phyloP scores from a whole-genome alignment of 495 filamentous ascomycete genomes.

The Lepidopterella palustris region DNA sequence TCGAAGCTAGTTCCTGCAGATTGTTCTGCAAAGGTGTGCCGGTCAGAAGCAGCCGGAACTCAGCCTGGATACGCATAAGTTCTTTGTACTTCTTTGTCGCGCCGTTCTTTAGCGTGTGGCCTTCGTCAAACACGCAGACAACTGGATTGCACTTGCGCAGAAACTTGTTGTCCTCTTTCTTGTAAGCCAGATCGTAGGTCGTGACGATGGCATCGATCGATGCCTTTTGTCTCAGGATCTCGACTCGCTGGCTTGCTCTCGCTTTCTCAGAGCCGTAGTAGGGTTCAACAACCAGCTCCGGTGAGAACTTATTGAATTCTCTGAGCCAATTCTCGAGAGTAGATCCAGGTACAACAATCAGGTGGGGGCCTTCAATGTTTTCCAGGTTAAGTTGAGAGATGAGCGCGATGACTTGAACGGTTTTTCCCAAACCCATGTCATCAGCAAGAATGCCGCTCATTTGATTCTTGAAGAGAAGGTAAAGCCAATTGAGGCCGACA shows the following conservation, averaged over 20 bases:
- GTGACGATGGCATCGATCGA: conserved; percentile 82
- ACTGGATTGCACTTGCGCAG: conserved; percentile 51
- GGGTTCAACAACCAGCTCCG: conserved; percentile 61
- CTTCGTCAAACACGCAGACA: conserved; percentile 84
- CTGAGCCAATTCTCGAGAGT: conserved; percentile 92
- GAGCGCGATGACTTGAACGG: conserved; percentile 91
- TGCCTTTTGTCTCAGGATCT: conserved; percentile 55
- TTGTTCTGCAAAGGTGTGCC: conserved; percentile 97
- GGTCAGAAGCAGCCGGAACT: conserved; percentile 79
- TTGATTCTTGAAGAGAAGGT: conserved; percentile 66
- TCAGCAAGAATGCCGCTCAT: conserved; percentile 88
- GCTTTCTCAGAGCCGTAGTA: conserved; percentile 69
- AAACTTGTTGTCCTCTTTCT: conserved; percentile 61
- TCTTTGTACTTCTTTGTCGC: conserved; percentile 72
- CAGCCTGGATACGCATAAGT: conserved; percentile 67
- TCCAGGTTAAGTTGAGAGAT: conserved; percentile 72
- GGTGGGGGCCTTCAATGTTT: conserved; percentile 64
- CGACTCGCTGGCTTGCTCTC: conserved; percentile 57
- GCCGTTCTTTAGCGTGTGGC: conserved; percentile 83
- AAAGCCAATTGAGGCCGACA: conserved; percentile 91
- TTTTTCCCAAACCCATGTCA: conserved; percentile 98
- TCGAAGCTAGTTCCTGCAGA: conserved; percentile 77
- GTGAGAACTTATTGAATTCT: conserved; percentile 85
- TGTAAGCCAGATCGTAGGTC: conserved; percentile 72
- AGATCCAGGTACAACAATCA: conserved; percentile 85